phyloP scores from a whole-genome alignment of 495 filamentous ascomycete genomes.

The Opeltia flavorubescens region DNA sequence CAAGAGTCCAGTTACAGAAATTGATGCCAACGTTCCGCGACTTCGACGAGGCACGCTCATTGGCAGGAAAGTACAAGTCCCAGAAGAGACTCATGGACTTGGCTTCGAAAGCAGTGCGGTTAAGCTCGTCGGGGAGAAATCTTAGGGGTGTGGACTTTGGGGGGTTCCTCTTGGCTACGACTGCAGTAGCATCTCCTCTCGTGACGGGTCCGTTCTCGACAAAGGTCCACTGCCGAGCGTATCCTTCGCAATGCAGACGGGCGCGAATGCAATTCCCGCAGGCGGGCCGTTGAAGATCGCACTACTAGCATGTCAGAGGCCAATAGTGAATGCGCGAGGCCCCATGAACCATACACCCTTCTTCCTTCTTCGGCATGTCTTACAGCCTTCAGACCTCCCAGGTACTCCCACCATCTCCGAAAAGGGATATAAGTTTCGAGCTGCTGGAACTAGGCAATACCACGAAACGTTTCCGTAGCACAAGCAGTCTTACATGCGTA shows the following conservation, averaged over 20 bases:
- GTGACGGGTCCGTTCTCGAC: not conserved
- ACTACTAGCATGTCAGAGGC: not conserved
- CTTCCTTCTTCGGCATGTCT: constrained; percentile 29
- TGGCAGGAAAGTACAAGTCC: not conserved
- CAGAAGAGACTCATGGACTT: not conserved
- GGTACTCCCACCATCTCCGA: constrained; percentile 30
- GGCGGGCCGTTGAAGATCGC: constrained; percentile 1
- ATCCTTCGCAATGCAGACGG: not conserved
- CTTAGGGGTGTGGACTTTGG: not conserved
- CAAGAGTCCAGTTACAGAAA: not conserved
- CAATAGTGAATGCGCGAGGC: not conserved
- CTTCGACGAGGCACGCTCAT: not conserved
- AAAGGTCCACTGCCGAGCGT: constrained; percentile 1
- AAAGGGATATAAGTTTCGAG: not conserved
- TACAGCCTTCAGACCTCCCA: constrained; percentile 33
- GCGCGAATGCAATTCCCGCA: not conserved
- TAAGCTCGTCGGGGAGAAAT: not conserved
- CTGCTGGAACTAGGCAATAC: too few species aligned
- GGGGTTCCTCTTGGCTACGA: not conserved
- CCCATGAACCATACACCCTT: constrained; percentile 18
- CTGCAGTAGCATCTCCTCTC: not conserved
- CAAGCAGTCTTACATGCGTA: too few species aligned
- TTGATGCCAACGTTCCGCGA: not conserved
- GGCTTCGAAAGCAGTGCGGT: not conserved
- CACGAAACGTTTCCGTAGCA: too few species aligned